Conservation (phyloP, 2,329 filamentous ascomycete genomes). For the Pseudocercospora vitis region DNA sequence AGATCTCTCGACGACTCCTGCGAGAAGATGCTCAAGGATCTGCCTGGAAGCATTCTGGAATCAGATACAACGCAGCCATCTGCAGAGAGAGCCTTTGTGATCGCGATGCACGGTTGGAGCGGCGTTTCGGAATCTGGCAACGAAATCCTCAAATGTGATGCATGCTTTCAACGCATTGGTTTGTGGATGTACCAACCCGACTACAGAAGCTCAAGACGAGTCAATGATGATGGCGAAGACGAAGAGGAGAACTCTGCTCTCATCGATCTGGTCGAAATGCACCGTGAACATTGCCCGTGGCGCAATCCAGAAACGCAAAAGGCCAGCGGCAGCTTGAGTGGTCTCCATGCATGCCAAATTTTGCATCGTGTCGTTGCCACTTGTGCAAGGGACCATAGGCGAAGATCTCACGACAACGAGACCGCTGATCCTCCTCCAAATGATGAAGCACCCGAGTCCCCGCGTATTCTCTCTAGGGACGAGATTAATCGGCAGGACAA, state of each 20-base stretch:
- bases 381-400: conserved; percentile 35
- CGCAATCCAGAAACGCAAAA: conserved; percentile 37
- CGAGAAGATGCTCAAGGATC: conserved; percentile 31
- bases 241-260: conserved; percentile 23
- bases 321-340: conserved; percentile 36
- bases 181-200: conserved; percentile 87
- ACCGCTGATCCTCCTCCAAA: conserved; percentile 4
- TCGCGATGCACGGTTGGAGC: conserved; percentile 51
- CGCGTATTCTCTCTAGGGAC: conserved; percentile 25
- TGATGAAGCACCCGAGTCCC: conserved; percentile 11
- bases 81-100: conserved; percentile 32
- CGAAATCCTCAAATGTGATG: conserved; percentile 75
- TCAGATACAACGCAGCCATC: conserved; percentile 10
- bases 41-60: conserved; percentile 31
- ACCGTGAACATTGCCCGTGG: conserved; percentile 43
- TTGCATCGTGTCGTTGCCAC: conserved; percentile 36
- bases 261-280: conserved; percentile 37
- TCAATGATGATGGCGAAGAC: conserved; percentile 44
- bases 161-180: conserved; percentile 83
- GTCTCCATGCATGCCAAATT: conserved; percentile 37
- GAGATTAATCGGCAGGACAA: conserved; percentile 37
- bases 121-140: conserved; percentile 61
- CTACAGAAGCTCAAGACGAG: conserved; percentile 28
- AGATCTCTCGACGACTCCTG: conserved; percentile 17
- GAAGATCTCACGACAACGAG: conserved; percentile 30